Evolutionary conservation across 371 early-diverging fungal species (phyloP), one percentile per base, ranked within the genome.

Genomic region (Mortierella sp.): DNA sequence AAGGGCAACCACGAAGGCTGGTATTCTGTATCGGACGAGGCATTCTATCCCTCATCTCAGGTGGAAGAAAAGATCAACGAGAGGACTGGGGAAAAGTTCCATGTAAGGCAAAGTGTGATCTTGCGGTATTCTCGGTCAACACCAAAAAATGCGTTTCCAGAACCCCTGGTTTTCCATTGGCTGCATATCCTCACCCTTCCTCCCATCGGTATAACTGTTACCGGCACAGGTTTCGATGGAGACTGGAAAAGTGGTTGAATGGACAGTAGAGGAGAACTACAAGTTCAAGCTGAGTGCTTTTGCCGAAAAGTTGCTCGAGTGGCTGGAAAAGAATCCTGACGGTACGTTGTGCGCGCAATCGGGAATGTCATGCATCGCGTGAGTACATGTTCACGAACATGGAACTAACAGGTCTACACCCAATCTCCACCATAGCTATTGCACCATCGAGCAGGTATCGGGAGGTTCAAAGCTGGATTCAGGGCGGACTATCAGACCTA

Each of bases 21-120:
- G 96, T 98, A 98, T 81, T 91, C 94, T 4, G 88, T 96, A 1
- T 95, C 96, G 2, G 98, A 98, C 68, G 98, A 98, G 80, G 93
- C 95, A 0, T 98, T 96, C 70, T 95, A 95, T 66, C 82, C 95
- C 0, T 80, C 81, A 6, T 79, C 80, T 1, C 94, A 96, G 70
- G 89, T 96, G 0, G 85, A 90, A 41, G 86, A 92, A 63, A 78
- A 81, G n/a, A 56, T 60, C 0, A 87, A 88, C 57, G 78, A 83
- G 37, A 84, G 82, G 46, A 86, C 88, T 7, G 92, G 90, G 2
- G 78, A 81, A 39, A 82, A 82, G 61, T 67, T 54, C 47, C 57
- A 57, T 54, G 72, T 65, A 60, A 60, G 24, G 67, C 53, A 44
- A 34, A 34, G 19, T 39, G 13, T 53, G 71, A 50, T 12, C n/a